Conservation (phyloP, 2,329 filamentous ascomycete genomes). For the Gremmenia infestans region DNA sequence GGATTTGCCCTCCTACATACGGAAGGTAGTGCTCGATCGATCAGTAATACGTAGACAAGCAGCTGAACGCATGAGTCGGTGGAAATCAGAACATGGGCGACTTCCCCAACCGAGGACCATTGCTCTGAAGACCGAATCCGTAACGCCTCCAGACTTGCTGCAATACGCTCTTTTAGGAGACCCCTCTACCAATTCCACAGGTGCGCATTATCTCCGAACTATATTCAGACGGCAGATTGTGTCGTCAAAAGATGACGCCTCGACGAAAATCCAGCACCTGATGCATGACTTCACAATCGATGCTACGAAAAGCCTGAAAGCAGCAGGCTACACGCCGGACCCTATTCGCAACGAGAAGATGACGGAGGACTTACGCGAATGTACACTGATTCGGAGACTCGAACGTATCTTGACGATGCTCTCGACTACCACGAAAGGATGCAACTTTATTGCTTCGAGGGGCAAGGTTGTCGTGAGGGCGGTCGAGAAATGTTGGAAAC, state of each 20-base stretch:
- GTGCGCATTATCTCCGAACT: not conserved
- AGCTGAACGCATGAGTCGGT: not conserved
- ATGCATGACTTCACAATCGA: slow-evolving; percentile 2
- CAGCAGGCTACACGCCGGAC: slow-evolving; percentile 1
- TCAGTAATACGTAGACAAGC: not conserved
- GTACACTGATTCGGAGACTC: not conserved
- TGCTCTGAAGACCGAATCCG: not conserved
- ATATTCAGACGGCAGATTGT: slow-evolving; percentile 2
- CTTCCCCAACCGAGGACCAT: not conserved
- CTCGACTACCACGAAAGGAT: slow-evolving; percentile 14
- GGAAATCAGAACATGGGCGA: not conserved
- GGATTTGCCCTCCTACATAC: not conserved
- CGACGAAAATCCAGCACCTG: slow-evolving; percentile 7
- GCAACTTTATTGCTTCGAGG: slow-evolving; percentile 8
- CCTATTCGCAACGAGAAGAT: no score
- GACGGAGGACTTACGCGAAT: not conserved
- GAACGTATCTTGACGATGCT: slow-evolving; percentile 12
- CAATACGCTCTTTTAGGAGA: slow-evolving; percentile 21
- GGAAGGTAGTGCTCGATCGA: not conserved
- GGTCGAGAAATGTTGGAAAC: slow-evolving; percentile 5
- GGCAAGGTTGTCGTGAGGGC: not conserved
- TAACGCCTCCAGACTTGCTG: slow-evolving; percentile 19
- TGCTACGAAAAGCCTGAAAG: not conserved
- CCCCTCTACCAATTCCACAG: not conserved
- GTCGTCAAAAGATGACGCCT: not conserved